phyloP scores from a whole-genome alignment of 1,139 yeast genomes.

The Kodamaea fungicola region DNA sequence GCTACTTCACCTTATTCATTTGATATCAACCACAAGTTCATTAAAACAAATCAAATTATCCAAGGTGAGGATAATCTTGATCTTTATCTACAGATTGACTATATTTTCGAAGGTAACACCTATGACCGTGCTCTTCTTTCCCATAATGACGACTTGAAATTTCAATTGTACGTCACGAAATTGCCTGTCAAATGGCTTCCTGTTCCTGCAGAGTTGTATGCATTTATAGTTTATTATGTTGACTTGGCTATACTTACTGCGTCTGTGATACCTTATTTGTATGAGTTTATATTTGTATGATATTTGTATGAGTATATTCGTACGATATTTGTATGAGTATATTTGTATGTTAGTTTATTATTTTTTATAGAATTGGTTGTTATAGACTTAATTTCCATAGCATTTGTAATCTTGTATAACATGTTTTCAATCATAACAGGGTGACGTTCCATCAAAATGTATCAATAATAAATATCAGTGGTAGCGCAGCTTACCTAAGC shows the following conservation, averaged over 20 bases:
- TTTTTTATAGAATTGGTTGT: too few species aligned
- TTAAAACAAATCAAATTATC: conserved; percentile 6
- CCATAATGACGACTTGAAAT: conserved; percentile 16
- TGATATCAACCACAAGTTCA: conserved; percentile 9
- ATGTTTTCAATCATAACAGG: too few species aligned
- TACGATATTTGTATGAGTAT: too few species aligned
- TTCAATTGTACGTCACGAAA: conserved; percentile 30
- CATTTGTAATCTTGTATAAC: too few species aligned
- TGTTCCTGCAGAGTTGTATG: conserved; percentile 40
- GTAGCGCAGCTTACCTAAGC: background rate
- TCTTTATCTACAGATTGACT: conserved; percentile 27
- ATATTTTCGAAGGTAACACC: conserved; percentile 25
- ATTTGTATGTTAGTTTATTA: too few species aligned
- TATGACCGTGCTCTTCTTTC: conserved; percentile 13
- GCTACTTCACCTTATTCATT: conserved; percentile 37
- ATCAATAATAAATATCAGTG: too few species aligned
- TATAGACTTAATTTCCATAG: too few species aligned
- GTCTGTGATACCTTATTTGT: conserved; percentile 11
- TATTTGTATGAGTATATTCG: too few species aligned
- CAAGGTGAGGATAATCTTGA: conserved; percentile 19
- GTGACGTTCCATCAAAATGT: too few species aligned
- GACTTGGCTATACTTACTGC: conserved; percentile 22
- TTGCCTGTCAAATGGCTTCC: conserved; percentile 33
- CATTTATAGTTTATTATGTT: conserved; percentile 28
- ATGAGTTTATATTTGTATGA: conserved; percentile 5